phyloP scores from a whole-genome alignment of 116 monocot species.

The Cymodocea nodosa region DNA sequence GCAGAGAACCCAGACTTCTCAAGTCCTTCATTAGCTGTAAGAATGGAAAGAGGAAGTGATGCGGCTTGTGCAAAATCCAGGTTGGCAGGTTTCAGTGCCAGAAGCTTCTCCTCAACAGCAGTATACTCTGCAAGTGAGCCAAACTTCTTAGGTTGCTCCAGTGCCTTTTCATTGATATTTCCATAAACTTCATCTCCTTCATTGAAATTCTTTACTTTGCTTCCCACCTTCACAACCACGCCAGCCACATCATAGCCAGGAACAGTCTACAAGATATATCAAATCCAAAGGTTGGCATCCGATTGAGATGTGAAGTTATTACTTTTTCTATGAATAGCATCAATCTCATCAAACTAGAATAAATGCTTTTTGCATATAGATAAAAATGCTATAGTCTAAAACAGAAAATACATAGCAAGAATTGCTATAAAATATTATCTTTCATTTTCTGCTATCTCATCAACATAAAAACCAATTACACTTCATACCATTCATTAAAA shows the following conservation, averaged over 20 bases:
- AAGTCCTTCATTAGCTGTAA: conserved; percentile 73
- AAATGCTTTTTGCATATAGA: too few species aligned
- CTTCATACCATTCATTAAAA: too few species aligned
- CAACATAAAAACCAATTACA: too few species aligned
- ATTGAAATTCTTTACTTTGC: conserved; percentile 57
- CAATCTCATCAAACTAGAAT: too few species aligned
- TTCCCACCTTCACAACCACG: conserved; percentile 79
- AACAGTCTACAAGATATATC: conserved; percentile 48
- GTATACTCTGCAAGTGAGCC: conserved; percentile 89
- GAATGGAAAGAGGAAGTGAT: conserved; percentile 64
- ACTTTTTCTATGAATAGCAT: too few species aligned
- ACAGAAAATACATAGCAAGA: too few species aligned
- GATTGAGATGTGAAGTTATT: too few species aligned
- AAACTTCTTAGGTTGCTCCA: conserved; percentile 72
- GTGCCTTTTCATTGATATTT: conserved; percentile 61
- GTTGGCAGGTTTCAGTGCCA: conserved; percentile 67
- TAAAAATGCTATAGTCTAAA: too few species aligned
- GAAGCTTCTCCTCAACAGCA: conserved; percentile 79
- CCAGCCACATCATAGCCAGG: conserved; percentile 97
- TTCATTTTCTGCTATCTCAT: too few species aligned
- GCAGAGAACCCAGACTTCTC: conserved; percentile 61
- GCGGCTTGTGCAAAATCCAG: conserved; percentile 68
- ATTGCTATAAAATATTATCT: too few species aligned
- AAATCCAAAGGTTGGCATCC: not conserved
- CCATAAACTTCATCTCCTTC: conserved; percentile 98